phyloP scores from a whole-genome alignment of 2,329 filamentous ascomycete genomes.

The Hypocrella siamensis region DNA sequence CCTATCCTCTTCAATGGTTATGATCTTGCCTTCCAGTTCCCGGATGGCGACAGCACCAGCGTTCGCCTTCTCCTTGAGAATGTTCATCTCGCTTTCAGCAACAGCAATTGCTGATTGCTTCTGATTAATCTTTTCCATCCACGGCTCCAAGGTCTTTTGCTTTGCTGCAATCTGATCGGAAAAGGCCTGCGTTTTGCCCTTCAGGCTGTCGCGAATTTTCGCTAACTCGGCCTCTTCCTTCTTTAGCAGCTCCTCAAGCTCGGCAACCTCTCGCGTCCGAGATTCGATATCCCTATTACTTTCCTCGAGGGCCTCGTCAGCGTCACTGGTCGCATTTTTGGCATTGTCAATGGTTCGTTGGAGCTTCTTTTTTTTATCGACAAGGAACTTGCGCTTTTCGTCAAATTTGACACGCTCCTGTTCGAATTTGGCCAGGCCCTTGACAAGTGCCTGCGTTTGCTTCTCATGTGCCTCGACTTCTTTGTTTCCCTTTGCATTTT shows the following conservation, averaged over 20 bases:
- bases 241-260: conserved; percentile 62
- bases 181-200: conserved; percentile 89
- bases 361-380: conserved; percentile 83
- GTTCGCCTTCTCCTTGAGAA: conserved; percentile 78
- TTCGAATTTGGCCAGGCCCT: conserved; percentile 84
- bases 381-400: conserved; percentile 90
- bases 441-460: conserved; percentile 59
- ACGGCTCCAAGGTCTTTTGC: conserved; percentile 88
- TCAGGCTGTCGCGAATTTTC: conserved; percentile 71
- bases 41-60: conserved; percentile 71
- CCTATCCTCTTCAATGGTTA: conserved; percentile 54
- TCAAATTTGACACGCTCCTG: conserved; percentile 96
- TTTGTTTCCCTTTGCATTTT: conserved; percentile 68
- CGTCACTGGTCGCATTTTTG: conserved; percentile 58
- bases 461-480: conserved; percentile 75
- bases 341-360: conserved; percentile 74
- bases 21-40: conserved; percentile 69
- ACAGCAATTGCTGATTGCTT: conserved; percentile 91
- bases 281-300: conserved; percentile 65
- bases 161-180: conserved; percentile 85
- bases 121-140: conserved; percentile 93
- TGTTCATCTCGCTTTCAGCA: conserved; percentile 85
- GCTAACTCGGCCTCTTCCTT: conserved; percentile 69
- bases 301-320: conserved; percentile 62
- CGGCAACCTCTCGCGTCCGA: conserved; percentile 55